Base-by-base conservation (phyloP, 371 early-diverging fungal species). In the Coemansia sp. region DNA sequence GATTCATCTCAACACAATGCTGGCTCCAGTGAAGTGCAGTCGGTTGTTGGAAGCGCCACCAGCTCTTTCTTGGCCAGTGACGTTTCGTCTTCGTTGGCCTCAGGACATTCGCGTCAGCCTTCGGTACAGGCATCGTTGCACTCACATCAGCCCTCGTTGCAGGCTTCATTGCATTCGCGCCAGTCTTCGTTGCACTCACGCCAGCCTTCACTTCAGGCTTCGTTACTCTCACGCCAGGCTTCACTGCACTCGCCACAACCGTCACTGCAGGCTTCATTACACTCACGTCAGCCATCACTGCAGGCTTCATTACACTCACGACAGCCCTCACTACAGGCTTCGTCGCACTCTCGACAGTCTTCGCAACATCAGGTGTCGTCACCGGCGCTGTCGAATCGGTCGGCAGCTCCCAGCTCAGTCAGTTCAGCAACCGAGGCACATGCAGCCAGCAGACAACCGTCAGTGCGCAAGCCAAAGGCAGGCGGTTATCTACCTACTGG, bases 401-500 rank as follows among this genome's bases (percentile, higher is more conserved):
- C 57, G 23, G 44, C 21, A 23, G 46, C 40, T 51, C 57, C 36
- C 29, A 58, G 41, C 63, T 21, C 28, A n/a, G 36, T 51, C 52
- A 57, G 6, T 29, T 36, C 46, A 40, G 23, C 41, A 19, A 21
- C 48, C 2, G 48, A 48, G 17, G 48, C 48, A 15, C 48, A 17
- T 5, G 7, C 19, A 8, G 17, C 15, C 15, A 48, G 48, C 48
- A 15, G 17, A 17, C 48, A 48, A n/a, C 48, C 48, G 4, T 48
- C 48, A 48, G 48, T 17, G 5, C 19, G 48, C n/a, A 17, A 48
- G 39, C 28, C 57, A 46, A 61, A 65, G 51, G 39, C 57, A 2
- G 40, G 29, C 23, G 54, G 48, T 1, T 74, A 74, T 19, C 61
- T 74, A 13, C 75, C 75, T 3, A 60, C 54, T 1, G 71, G 75